Base-by-base conservation (phyloP, 768 basidiomycete species). In the Phlebiopsis gigantea region DNA sequence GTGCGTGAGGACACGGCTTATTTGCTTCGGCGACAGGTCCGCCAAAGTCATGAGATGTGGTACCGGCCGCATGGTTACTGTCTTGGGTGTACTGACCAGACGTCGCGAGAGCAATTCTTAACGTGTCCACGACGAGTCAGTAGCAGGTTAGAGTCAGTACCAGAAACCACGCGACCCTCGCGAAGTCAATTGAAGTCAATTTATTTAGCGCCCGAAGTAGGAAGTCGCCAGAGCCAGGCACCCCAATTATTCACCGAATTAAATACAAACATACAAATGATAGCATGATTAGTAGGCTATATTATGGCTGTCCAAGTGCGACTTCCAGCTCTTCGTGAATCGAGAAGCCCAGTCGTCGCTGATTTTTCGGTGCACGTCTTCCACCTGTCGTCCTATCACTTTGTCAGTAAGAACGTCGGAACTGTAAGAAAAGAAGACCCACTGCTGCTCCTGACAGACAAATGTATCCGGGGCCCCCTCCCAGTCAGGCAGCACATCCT, bases 361-460 rank as follows among this genome's bases (percentile, higher is more conserved):
- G 93, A 4, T 90, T 93, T 72, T 95, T 95, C 5, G 90, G 82
- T 5, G 93, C 92, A 62, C 89, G 83, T 29, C 93, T 76, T n/a
- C 93, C 93, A 6, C 91, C 92, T 0, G 92, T 93, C 77, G 87
- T 85, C 65, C 88, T 90, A 55, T 26, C 26, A 25, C 50, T 8
- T 21, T 21, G 34, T 51, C 24, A 53, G 52, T 10, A 24, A 8
- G 4, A n/a, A 12, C 5, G 31, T 34, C 31, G 31, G 14, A 34
- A 7, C 6, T 14, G 7, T 14, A 43, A 9, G 46, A 26, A 57
- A 46, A 22, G 22, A 54, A 57, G 19, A 60, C 82, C 47, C 54
- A 89, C 89, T 79, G 80, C 70, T 93, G 91, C 70, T 99, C 97
- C 73, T 98, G 97, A 66, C 97, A 99, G 5, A 98, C 95, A 71